These are phyloP conservation scores for Podaxis mareebaensis DNA, from an alignment of 768 basidiomycete genomes.

Conservation along the genomic window DNA sequence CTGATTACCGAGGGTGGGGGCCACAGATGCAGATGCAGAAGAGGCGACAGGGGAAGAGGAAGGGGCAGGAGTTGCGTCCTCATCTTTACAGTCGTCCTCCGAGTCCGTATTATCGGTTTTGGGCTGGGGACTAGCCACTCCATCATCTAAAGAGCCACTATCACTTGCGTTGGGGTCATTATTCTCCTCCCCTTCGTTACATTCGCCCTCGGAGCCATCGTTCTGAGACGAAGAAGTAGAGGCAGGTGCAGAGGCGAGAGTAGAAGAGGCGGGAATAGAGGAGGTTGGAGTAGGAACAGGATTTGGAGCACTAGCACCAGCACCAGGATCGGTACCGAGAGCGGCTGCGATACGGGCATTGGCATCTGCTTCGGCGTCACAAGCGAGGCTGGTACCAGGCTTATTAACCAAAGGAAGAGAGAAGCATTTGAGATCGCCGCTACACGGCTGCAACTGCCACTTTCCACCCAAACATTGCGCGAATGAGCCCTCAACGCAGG, in stretches of 20 bases:
- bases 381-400: constrained; percentile 45
- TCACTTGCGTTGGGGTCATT: constrained; percentile 16
- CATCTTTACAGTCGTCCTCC: constrained; percentile 15
- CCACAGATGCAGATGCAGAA: constrained; percentile 6
- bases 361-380: constrained; percentile 42
- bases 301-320: constrained; percentile 18
- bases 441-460: constrained; percentile 40
- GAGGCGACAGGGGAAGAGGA: constrained; percentile 13
- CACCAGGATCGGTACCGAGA: constrained; percentile 40
- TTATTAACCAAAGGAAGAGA: constrained; percentile 51
- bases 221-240: constrained; percentile 10
- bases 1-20: neutral
- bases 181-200: constrained; percentile 15
- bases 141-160: constrained; percentile 13
- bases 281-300: constrained; percentile 11
- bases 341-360: constrained; percentile 38
- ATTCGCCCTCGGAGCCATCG: constrained; percentile 16
- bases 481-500: constrained; percentile 41
- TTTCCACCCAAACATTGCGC: constrained; percentile 45
- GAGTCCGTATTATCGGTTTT: constrained; percentile 11
- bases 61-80: constrained; percentile 15
- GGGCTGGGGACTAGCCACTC: constrained; percentile 1
- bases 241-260: neutral
- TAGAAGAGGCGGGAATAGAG: constrained; percentile 11
- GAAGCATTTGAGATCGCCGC: constrained; percentile 37